Evolutionary conservation across 164 flowering plant species (phyloP).

Genomic region (Malania oleifera): DNA sequence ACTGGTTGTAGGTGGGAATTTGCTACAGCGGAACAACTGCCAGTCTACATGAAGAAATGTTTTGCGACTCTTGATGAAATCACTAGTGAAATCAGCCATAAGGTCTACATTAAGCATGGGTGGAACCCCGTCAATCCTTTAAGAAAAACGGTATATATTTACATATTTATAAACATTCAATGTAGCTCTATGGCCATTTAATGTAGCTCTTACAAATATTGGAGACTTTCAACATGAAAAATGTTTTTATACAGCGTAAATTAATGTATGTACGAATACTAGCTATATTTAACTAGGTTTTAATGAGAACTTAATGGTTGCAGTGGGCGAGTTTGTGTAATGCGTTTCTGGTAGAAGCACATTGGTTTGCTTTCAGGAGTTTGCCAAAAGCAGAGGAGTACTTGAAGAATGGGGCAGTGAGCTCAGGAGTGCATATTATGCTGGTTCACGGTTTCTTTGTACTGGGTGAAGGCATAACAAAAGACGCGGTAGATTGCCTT

Average conservation of each 20-base stretch:
- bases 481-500: background rate
- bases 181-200: too few species aligned
- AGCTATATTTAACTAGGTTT: too few species aligned
- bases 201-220: too few species aligned
- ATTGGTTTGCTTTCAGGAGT: slow-evolving; percentile 18
- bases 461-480: slow-evolving; percentile 20
- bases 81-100: slow-evolving; percentile 12
- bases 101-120: slow-evolving; percentile 9
- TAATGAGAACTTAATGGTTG: background rate
- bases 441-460: slow-evolving; percentile 21
- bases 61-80: slow-evolving; percentile 8
- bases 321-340: slow-evolving; percentile 19
- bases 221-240: too few species aligned
- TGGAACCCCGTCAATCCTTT: slow-evolving; percentile 4
- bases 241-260: too few species aligned
- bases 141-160: slow-evolving; percentile 9
- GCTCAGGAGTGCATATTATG: slow-evolving; percentile 23
- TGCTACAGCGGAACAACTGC: slow-evolving; percentile 5
- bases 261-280: too few species aligned
- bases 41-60: slow-evolving; percentile 14
- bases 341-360: slow-evolving; percentile 23
- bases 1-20: slow-evolving; percentile 22
- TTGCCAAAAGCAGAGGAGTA: slow-evolving; percentile 15
- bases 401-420: slow-evolving; percentile 20
- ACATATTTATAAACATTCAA: background rate